A percentile compares a stretch with the other conserved stretches of the same genome.
Evolutionary conservation across 805 yeast genomes (phyloP).

Genomic region (Nakazawaea populi): DNA sequence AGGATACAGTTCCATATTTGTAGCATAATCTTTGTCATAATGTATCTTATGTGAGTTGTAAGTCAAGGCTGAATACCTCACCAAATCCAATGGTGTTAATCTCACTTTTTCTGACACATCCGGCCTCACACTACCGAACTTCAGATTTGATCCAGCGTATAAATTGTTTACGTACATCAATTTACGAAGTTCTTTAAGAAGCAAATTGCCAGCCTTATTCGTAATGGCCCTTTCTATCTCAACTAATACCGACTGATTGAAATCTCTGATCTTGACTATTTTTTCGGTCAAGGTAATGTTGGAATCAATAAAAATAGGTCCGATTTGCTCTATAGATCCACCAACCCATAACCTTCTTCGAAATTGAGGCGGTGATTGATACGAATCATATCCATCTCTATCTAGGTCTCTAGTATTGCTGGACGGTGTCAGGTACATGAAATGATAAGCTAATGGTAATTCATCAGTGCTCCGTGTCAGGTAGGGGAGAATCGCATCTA

Average conservation of each 20-base stretch:
- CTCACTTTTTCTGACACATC: slow-evolving; percentile 22
- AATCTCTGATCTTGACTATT: slow-evolving; percentile 22
- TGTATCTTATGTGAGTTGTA: slow-evolving; percentile 85
- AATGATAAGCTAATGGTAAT: slow-evolving; percentile 51
- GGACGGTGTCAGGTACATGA: slow-evolving; percentile 61
- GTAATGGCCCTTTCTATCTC: slow-evolving; percentile 46
- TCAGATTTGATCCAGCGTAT: slow-evolving; percentile 8
- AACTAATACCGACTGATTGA: slow-evolving; percentile 35
- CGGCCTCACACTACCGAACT: slow-evolving; percentile 13
- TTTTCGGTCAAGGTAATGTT: slow-evolving; percentile 47
- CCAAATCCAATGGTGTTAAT: slow-evolving; percentile 38
- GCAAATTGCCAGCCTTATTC: slow-evolving; percentile 20
- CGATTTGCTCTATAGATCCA: slow-evolving; percentile 48
- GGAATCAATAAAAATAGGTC: slow-evolving; percentile 28
- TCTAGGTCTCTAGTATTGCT: slow-evolving; percentile 44
- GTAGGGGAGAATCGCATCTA: slow-evolving; percentile 4
- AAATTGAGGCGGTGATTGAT: slow-evolving; percentile 60
- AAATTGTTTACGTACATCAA: slow-evolving; percentile 53
- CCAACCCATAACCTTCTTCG: slow-evolving; percentile 75
- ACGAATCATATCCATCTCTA: slow-evolving; percentile 74
- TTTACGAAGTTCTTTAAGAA: slow-evolving; percentile 48
- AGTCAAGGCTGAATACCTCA: slow-evolving; percentile 69
- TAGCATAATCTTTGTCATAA: slow-evolving; percentile 54
- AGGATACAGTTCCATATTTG: slow-evolving; percentile 50
- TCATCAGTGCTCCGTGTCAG: neutral